Conservation (phyloP, 2,329 filamentous ascomycete species). For the Tolypocladium tundrense region DNA sequence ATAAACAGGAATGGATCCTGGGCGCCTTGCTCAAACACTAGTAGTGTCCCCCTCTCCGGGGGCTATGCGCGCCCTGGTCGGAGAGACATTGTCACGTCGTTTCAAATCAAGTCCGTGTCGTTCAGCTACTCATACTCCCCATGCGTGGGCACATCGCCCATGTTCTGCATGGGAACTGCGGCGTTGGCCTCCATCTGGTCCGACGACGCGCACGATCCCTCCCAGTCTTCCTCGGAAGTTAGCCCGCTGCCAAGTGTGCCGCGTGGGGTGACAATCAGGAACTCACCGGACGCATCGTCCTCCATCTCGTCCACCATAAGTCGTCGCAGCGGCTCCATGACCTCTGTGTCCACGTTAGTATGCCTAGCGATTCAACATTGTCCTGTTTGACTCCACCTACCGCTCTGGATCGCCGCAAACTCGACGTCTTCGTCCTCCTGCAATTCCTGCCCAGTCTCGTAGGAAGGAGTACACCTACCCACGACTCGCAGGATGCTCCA, state of each 20-base stretch:
- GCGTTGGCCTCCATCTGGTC: constrained; percentile 42
- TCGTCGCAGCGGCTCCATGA: constrained; percentile 38
- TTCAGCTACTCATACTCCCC: constrained; percentile 23
- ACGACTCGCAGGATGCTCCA: constrained; percentile 31
- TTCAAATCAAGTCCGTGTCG: constrained; percentile 19
- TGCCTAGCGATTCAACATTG: background rate
- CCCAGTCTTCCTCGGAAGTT: constrained; percentile 34
- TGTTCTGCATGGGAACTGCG: constrained; percentile 30
- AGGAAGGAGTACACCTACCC: constrained; percentile 29
- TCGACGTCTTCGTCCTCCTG: constrained; percentile 18
- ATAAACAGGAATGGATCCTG: background rate
- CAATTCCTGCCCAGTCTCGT: constrained; percentile 20
- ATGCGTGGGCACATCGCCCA: constrained; percentile 6
- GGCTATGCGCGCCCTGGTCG: background rate
- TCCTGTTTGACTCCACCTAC: constrained; percentile 11
- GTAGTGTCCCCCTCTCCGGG: background rate
- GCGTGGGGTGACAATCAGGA: background rate
- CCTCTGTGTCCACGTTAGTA: constrained; percentile 15
- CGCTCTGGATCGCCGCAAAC: constrained; percentile 14
- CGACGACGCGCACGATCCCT: constrained; percentile 43
- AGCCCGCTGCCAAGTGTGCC: background rate
- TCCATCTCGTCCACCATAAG: constrained; percentile 49
- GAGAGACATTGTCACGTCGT: background rate
- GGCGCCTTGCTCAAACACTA: constrained; percentile 5
- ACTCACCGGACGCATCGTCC: constrained; percentile 50